Evolutionary conservation across 768 basidiomycete species (phyloP).

Genomic region (Leccinum barrowsii): DNA sequence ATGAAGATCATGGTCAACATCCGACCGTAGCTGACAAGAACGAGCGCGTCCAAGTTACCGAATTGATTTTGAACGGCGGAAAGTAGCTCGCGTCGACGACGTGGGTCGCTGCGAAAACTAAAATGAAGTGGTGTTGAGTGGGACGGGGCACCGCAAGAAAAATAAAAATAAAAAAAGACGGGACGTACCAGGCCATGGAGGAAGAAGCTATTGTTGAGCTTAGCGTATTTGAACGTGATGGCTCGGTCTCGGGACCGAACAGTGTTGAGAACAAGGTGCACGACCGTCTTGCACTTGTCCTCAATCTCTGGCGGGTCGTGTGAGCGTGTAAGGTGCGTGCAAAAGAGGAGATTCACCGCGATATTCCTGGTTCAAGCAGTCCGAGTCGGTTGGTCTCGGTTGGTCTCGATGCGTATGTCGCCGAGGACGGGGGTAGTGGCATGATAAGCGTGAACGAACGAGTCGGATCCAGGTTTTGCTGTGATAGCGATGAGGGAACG

Average conservation of each 20-base stretch:
- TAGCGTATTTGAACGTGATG: constrained; percentile 87
- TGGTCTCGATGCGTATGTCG: too few species aligned
- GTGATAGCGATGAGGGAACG: too few species aligned
- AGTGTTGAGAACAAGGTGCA: constrained; percentile 69
- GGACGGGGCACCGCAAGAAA: too few species aligned
- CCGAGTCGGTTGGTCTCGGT: too few species aligned
- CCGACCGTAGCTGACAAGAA: constrained; percentile 66
- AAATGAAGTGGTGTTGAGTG: background rate
- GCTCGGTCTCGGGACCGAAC: constrained; percentile 54
- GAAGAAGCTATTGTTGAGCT: constrained; percentile 95
- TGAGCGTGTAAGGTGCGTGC: background rate
- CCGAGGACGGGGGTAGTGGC: too few species aligned
- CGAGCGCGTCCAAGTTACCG: constrained; percentile 65
- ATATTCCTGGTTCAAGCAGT: too few species aligned
- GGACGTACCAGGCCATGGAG: constrained; percentile 74
- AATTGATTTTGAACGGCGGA: constrained; percentile 40
- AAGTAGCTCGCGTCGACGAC: constrained; percentile 18
- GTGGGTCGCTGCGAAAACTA: constrained; percentile 29
- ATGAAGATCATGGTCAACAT: too few species aligned
- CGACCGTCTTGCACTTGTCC: constrained; percentile 53
- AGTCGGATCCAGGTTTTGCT: too few species aligned
- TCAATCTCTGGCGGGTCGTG: constrained; percentile 42
- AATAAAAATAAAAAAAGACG: too few species aligned
- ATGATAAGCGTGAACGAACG: too few species aligned
- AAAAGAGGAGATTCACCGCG: too few species aligned